A percentile compares a stretch with the other conserved stretches of the same genome.
Conservation (phyloP, 1,139 yeast species). For the Diutina pseudorugosa region DNA sequence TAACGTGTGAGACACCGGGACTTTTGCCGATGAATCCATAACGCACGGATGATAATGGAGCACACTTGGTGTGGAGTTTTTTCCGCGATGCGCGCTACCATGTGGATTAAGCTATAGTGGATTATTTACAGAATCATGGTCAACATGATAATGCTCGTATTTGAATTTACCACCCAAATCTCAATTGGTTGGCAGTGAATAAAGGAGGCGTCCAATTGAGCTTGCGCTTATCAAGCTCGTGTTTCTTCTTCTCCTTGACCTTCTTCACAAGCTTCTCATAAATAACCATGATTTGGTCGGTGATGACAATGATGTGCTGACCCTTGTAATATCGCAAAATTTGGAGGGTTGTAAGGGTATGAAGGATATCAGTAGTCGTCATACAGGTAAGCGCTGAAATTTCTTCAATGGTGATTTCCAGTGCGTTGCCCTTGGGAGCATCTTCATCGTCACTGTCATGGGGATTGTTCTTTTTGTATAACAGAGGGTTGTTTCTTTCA, state of each 20-base stretch:
- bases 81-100: neutral
- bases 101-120: neutral
- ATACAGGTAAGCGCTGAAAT: slow-evolving; percentile 77
- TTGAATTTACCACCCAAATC: slow-evolving; percentile 95
- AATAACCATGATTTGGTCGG: slow-evolving; percentile 68
- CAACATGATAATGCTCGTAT: neutral
- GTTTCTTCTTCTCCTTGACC: slow-evolving; percentile 53
- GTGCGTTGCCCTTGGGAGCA: slow-evolving; percentile 6
- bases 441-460: slow-evolving; percentile 15
- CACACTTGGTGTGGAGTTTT: neutral
- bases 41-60: neutral
- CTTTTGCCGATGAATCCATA: slow-evolving; percentile 2
- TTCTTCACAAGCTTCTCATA: slow-evolving; percentile 60
- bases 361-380: slow-evolving; percentile 94
- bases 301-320: slow-evolving; percentile 85
- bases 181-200: slow-evolving; percentile 87
- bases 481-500: slow-evolving; percentile 38
- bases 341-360: slow-evolving; percentile 82
- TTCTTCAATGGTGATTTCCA: slow-evolving; percentile 84
- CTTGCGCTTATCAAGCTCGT: slow-evolving; percentile 59
- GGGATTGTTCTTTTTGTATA: slow-evolving; percentile 23
- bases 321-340: slow-evolving; percentile 90
- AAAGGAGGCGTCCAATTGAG: slow-evolving; percentile 92
- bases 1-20: slow-evolving; percentile 68
- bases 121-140: neutral